Evolutionary conservation across 805 yeast species (phyloP), one percentile per base, ranked within the genome.

Genomic region (Cyberlindnera bimundalis): DNA sequence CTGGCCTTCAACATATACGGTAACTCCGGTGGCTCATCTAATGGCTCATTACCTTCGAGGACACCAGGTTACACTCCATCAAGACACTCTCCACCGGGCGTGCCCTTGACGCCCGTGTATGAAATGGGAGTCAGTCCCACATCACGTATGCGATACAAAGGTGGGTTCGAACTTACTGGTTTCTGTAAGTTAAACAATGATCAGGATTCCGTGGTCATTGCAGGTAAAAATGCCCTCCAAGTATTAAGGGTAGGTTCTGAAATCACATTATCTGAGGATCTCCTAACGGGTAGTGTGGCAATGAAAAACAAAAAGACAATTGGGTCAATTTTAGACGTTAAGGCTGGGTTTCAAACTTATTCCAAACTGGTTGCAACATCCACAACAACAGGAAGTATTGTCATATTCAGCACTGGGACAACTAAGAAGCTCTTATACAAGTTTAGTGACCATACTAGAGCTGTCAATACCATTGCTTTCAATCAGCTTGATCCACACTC

Each of bases 1-100:
- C 70, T 78, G 58, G 82, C 84, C 0, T 78, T 74, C 63, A 74
- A 76, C 50, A 74, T 78, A 27, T 78, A 78, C 56, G 82, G 82
- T 15, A 45, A 42, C 39, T 40, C 56, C 5, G 53, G 64, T 18
- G 26, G 36, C 2, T 23, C 35, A 15, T 50, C 60, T 11, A 43
- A 48, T 8, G 45, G 46, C 7, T 48, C 58, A 3, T 40, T 47
- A 1, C 46, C 55, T 5, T 40, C 52, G 13, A 39, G 47, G 23
- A 28, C 50, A 20, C 43, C 48, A 6, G n/a, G 29, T 14, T 43
- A 15, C 36, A 37, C 32, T 5, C 40, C 43, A 3, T 36, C 49
- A 13, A 37, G 51, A 11, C 51, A 52, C 20, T 45, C 52, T 24
- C 47, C 48, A 5, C 50, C 47, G 35, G 53, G 43, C 45, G 54